Conservation (phyloP, 345 rosid species). For the Hibiscus syriacus region DNA sequence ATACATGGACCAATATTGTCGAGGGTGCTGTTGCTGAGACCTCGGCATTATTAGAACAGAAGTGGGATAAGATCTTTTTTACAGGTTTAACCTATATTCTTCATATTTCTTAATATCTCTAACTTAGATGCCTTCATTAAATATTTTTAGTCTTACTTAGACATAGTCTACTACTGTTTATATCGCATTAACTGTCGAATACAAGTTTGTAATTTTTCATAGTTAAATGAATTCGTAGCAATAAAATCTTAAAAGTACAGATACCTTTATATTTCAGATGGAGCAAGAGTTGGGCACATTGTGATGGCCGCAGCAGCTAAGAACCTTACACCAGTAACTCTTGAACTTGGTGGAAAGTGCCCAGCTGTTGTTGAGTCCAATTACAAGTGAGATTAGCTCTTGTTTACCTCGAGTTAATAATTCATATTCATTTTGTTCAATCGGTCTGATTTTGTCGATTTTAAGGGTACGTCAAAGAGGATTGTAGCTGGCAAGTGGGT, state of each 20-base stretch:
- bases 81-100: constrained; percentile 49
- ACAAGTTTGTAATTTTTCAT: no score
- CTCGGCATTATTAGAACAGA: constrained; percentile 69
- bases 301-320: constrained; percentile 97
- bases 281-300: constrained; percentile 65
- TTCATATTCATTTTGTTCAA: background rate
- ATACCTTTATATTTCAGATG: constrained; percentile 43
- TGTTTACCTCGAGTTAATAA: background rate
- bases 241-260: no score
- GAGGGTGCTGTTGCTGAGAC: constrained; percentile 81
- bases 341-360: constrained; percentile 96
- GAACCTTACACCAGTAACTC: constrained; percentile 84
- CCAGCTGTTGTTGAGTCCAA: constrained; percentile 82
- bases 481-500: constrained; percentile 91
- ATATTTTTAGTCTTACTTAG: background rate
- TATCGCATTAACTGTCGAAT: no score
- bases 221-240: no score
- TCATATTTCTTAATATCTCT: background rate
- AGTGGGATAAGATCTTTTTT: constrained; percentile 94
- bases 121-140: background rate
- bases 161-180: background rate
- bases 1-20: constrained; percentile 69
- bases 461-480: constrained; percentile 67
- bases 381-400: constrained; percentile 41
- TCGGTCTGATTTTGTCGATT: constrained; percentile 12